phyloP scores from a whole-genome alignment of 2,329 filamentous ascomycete genomes.

The Teratosphaeria gauchensis region DNA sequence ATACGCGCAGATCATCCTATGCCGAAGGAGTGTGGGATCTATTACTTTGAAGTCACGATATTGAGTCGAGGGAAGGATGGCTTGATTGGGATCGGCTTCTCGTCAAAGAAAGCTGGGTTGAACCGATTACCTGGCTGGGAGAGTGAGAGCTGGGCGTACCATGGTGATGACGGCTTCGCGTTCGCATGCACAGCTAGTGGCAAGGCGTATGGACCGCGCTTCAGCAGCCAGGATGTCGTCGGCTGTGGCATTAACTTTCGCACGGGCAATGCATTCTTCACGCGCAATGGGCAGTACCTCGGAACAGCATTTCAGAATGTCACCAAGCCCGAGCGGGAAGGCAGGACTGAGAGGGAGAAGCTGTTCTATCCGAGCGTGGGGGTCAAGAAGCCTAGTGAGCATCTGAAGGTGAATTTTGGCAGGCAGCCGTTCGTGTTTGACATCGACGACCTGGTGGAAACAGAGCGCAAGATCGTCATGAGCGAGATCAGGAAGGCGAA shows the following conservation, averaged over 20 bases:
- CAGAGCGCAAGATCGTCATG: constrained; percentile 51
- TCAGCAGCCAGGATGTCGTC: constrained; percentile 49
- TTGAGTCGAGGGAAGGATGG: constrained; percentile 56
- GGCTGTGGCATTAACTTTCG: constrained; percentile 58
- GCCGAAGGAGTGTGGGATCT: constrained; percentile 82
- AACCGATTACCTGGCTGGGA: constrained; percentile 58
- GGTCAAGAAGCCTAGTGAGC: constrained; percentile 55
- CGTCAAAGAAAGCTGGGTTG: constrained; percentile 47
- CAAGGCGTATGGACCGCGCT: constrained; percentile 52
- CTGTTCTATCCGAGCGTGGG: constrained; percentile 55
- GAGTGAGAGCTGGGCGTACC: constrained; percentile 55
- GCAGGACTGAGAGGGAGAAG: constrained; percentile 32
- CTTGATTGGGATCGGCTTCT: constrained; percentile 51
- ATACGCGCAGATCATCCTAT: constrained; percentile 79
- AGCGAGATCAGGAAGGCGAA: constrained; percentile 51
- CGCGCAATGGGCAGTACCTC: constrained; percentile 51
- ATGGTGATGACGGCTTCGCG: constrained; percentile 56
- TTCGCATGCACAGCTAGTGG: constrained; percentile 50
- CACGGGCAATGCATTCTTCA: constrained; percentile 54
- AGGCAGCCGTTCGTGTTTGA: constrained; percentile 76
- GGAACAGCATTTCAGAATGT: constrained; percentile 63
- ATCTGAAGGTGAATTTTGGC: constrained; percentile 53
- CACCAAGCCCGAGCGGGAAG: constrained; percentile 37
- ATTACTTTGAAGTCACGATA: constrained; percentile 77
- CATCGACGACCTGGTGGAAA: constrained; percentile 74